Evolutionary conservation across 192 early-diverging fungal genomes (phyloP).

Genomic region (Backusella parvicylindrica): DNA sequence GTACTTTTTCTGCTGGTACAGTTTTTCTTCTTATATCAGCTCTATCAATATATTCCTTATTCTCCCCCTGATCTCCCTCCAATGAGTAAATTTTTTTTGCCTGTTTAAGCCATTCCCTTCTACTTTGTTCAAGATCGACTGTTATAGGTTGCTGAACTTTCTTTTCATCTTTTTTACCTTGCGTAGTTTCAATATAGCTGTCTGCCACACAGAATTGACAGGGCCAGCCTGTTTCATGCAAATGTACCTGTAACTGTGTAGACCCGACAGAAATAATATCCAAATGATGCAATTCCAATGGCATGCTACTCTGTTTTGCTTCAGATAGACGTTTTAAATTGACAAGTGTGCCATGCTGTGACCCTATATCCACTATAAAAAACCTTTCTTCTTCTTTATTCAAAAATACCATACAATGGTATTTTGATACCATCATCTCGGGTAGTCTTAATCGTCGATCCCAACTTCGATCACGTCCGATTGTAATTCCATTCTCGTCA

Average conservation of each 20-base stretch:
- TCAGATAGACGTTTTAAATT: slow-evolving; percentile 63
- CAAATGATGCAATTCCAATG: slow-evolving; percentile 48
- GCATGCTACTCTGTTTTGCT: slow-evolving; percentile 60
- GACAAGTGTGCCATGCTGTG: slow-evolving; percentile 74
- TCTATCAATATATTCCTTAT: slow-evolving; percentile 17
- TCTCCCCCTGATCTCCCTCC: no score
- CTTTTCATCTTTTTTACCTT: slow-evolving; percentile 22
- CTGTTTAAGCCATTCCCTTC: slow-evolving; percentile 29
- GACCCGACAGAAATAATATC: slow-evolving; percentile 57
- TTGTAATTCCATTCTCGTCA: slow-evolving; percentile 48
- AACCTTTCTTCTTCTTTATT: slow-evolving; percentile 8
- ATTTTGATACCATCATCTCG: slow-evolving; percentile 62
- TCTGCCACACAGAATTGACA: slow-evolving; percentile 60
- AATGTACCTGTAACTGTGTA: slow-evolving; percentile 59
- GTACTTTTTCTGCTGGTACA: background rate
- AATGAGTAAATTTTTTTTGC: slow-evolving; percentile 20
- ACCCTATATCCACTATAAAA: slow-evolving; percentile 60
- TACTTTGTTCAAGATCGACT: slow-evolving; percentile 23
- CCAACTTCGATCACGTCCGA: slow-evolving; percentile 58
- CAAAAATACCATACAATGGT: slow-evolving; percentile 57
- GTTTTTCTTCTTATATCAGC: slow-evolving; percentile 9
- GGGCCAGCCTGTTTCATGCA: slow-evolving; percentile 51
- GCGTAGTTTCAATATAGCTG: slow-evolving; percentile 48
- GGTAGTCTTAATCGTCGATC: slow-evolving; percentile 55
- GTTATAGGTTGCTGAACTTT: background rate